Percentiles rank a stretch among this genome's conserved stretches.
phyloP scores from a whole-genome alignment of 306 rosid species.

The Lupinus albus region DNA sequence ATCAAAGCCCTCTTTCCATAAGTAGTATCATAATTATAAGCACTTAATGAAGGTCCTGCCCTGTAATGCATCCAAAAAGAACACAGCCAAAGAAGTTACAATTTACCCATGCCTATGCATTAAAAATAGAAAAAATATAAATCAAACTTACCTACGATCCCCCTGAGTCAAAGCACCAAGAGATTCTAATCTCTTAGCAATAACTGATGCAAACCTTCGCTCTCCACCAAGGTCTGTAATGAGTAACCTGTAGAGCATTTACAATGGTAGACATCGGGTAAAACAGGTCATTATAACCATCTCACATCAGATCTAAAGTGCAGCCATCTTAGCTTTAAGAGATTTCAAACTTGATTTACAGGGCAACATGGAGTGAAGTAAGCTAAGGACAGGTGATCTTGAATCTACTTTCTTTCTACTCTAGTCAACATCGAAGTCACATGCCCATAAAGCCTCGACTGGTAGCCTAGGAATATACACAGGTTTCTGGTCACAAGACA shows the following conservation, averaged over 20 bases:
- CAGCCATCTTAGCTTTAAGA: conserved; percentile 20
- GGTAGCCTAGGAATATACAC: too few relatives aligned
- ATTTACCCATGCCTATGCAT: conserved; percentile 30
- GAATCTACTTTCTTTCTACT: too few relatives aligned
- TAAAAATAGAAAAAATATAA: conserved; percentile 34
- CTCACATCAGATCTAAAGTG: conserved; percentile 19
- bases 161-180: conserved; percentile 99
- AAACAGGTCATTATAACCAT: conserved; percentile 17
- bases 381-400: too few relatives aligned
- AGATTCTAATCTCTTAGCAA: conserved; percentile 94
- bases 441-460: too few relatives aligned
- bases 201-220: conserved; percentile 95
- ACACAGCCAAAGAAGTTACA: conserved; percentile 34
- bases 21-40: conserved; percentile 91
- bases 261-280: conserved; percentile 25
- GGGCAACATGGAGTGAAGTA: too few relatives aligned
- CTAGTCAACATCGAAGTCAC: too few relatives aligned
- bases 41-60: conserved; percentile 92
- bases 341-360: too few relatives aligned
- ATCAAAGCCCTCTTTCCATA: conserved; percentile 85
- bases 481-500: too few relatives aligned
- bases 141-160: conserved; percentile 82
- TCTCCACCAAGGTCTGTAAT: conserved; percentile 97
- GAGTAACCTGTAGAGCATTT: conserved; percentile 69
- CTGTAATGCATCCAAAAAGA: conserved; percentile 55